A percentile compares a stretch with the other conserved stretches of the same genome.
Conservation (phyloP, 2,329 filamentous ascomycete species). For the Fusarium verrucosum region DNA sequence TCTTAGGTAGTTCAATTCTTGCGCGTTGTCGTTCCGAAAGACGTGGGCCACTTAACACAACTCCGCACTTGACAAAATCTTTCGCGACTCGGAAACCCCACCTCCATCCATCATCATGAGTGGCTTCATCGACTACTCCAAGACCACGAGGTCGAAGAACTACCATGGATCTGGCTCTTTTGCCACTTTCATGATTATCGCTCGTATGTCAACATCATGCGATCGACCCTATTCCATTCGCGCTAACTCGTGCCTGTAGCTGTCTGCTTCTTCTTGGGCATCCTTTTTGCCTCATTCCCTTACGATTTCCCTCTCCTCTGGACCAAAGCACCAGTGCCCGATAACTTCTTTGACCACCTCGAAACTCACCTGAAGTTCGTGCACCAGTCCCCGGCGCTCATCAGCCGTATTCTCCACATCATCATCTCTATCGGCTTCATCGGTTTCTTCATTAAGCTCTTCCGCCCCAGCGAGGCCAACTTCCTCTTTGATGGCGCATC, state of each 20-base stretch:
- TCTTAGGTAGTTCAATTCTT: neutral
- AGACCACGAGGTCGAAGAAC: conserved; percentile 65
- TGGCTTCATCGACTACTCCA: conserved; percentile 62
- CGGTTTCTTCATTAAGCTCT: conserved; percentile 93
- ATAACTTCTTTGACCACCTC: conserved; percentile 81
- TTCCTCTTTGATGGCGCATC: conserved; percentile 91
- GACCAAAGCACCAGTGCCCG: conserved; percentile 71
- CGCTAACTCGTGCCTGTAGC: conserved; percentile 57
- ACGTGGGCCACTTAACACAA: neutral
- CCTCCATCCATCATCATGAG: conserved; percentile 44
- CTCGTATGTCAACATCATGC: conserved; percentile 71
- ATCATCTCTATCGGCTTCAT: conserved; percentile 86
- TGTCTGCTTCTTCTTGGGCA: conserved; percentile 96
- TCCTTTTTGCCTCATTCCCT: conserved; percentile 95
- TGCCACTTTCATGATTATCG: conserved; percentile 95
- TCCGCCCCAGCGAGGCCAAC: conserved; percentile 92
- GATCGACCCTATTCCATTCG: neutral
- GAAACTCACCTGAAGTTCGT: conserved; percentile 92
- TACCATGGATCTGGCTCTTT: conserved; percentile 76
- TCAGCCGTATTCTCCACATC: conserved; percentile 93
- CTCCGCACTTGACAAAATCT: conserved; percentile 21
- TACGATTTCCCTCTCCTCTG: conserved; percentile 95
- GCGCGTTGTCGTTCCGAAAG: neutral
- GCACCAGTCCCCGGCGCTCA: conserved; percentile 89
- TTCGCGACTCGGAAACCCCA: conserved; percentile 20